Percentiles rank a stretch among this genome's conserved stretches.
phyloP scores from a whole-genome alignment of 805 yeast genomes.

The Naumovozyma castellii region DNA sequence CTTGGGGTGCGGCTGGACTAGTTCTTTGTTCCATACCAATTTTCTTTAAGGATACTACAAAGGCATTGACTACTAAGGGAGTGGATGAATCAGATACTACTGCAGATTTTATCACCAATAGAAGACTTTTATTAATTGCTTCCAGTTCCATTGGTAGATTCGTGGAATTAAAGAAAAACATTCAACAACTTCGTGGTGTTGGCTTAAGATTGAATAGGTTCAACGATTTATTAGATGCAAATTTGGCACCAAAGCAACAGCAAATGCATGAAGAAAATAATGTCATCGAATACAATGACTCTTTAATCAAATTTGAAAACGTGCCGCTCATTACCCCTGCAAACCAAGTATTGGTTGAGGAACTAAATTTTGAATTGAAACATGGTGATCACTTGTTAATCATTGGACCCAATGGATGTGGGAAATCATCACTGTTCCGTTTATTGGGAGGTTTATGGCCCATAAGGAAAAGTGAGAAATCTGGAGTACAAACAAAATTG shows the following conservation, averaged over 20 bases:
- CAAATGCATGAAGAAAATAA: slow-evolving; percentile 9
- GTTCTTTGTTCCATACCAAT: slow-evolving; percentile 83
- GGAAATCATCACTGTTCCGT: slow-evolving; percentile 86
- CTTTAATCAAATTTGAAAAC: slow-evolving; percentile 54
- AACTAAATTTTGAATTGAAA: slow-evolving; percentile 59
- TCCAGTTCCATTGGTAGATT: slow-evolving; percentile 83
- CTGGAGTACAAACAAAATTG: slow-evolving; percentile 36
- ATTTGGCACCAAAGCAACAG: slow-evolving; percentile 1
- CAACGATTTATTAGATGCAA: slow-evolving; percentile 49
- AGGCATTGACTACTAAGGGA: slow-evolving; percentile 2
- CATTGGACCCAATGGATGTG: slow-evolving; percentile 95
- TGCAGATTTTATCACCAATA: slow-evolving; percentile 80
- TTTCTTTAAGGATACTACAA: slow-evolving; percentile 41
- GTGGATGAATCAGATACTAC: slow-evolving; percentile 35
- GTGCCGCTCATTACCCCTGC: slow-evolving; percentile 84
- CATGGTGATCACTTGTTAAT: slow-evolving; percentile 80
- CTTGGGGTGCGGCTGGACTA: slow-evolving; percentile 94
- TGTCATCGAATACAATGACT: slow-evolving; percentile 40
- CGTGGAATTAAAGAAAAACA: slow-evolving; percentile 73
- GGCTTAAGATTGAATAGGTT: slow-evolving; percentile 65
- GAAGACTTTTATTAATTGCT: slow-evolving; percentile 73
- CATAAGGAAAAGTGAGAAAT: slow-evolving; percentile 51
- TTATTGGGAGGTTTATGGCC: slow-evolving; percentile 94
- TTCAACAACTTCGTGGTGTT: slow-evolving; percentile 78
- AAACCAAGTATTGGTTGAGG: slow-evolving; percentile 58